A percentile compares a stretch with the other conserved stretches of the same genome.
Conservation (phyloP, 495 filamentous ascomycete genomes). For the Aspergillus taichungensis region DNA sequence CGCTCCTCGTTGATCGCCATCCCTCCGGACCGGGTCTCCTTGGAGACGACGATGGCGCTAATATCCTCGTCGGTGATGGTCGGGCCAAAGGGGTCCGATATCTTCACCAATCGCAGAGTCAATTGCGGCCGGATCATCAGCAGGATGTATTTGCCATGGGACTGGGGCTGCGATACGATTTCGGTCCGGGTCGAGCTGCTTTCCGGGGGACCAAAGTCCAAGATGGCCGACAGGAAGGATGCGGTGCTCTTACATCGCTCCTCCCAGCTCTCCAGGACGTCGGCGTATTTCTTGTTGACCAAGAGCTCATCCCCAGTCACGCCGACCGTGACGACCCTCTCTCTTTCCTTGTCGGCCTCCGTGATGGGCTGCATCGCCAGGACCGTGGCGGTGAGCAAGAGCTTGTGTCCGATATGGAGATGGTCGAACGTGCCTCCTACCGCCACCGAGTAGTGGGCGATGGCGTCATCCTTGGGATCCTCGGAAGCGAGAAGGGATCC, state of each 20-base stretch:
- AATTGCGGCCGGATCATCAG: constrained; percentile 39
- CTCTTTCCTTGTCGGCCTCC: constrained; percentile 17
- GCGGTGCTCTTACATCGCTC: constrained; percentile 58
- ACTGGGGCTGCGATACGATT: constrained; percentile 30
- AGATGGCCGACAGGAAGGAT: constrained; percentile 61
- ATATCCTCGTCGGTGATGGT: constrained; percentile 78
- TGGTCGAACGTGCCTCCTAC: constrained; percentile 96
- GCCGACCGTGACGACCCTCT: constrained; percentile 60
- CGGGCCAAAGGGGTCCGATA: constrained; percentile 83
- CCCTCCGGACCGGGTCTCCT: constrained; percentile 78
- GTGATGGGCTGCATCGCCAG: constrained; percentile 50
- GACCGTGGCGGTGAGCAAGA: constrained; percentile 78
- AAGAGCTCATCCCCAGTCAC: constrained; percentile 82
- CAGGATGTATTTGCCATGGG: constrained; percentile 43
- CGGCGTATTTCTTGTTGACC: constrained; percentile 78
- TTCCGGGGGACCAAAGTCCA: constrained; percentile 43
- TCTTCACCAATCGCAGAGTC: constrained; percentile 64
- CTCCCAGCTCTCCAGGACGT: constrained; percentile 70
- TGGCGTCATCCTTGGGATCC: constrained; percentile 8
- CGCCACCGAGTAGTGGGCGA: constrained; percentile 50
- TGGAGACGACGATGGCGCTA: constrained; percentile 77
- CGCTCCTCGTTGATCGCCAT: constrained; percentile 75
- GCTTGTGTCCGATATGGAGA: constrained; percentile 91
- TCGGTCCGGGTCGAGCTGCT: constrained; percentile 19
- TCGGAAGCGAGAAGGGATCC: constrained; percentile 16